Evolutionary conservation across 768 basidiomycete genomes (phyloP).

Genomic region (Heimioporus sp.): DNA sequence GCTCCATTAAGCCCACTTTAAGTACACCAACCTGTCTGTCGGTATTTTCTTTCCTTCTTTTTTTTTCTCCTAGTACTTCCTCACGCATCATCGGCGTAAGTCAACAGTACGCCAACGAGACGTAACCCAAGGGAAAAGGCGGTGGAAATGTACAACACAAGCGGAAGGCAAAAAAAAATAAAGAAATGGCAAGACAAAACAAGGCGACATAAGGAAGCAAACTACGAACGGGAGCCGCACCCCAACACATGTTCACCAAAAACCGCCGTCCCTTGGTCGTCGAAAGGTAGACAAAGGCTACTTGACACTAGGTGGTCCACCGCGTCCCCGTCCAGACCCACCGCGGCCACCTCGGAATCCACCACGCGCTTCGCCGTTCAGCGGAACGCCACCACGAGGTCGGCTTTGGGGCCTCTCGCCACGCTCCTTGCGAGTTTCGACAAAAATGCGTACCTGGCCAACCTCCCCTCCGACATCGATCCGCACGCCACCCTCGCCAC

Average conservation of each 20-base stretch:
- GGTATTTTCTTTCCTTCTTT: background rate
- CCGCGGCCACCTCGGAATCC: slow-evolving; percentile 48
- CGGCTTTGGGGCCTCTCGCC: slow-evolving; percentile 70
- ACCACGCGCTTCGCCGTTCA: slow-evolving; percentile 46
- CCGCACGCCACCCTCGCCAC: slow-evolving; percentile 89
- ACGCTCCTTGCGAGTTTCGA: slow-evolving; percentile 92
- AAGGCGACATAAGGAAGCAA: slow-evolving; percentile 14
- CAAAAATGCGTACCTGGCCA: slow-evolving; percentile 55
- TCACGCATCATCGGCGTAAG: slow-evolving; percentile 21
- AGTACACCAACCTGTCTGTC: too few species aligned
- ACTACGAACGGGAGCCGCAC: slow-evolving; percentile 8
- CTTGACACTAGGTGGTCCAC: slow-evolving; percentile 30
- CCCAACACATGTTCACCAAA: slow-evolving; percentile 6
- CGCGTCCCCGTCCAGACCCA: slow-evolving; percentile 42
- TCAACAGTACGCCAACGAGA: slow-evolving; percentile 10
- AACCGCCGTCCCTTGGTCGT: background rate
- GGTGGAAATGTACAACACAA: slow-evolving; percentile 15
- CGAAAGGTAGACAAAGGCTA: slow-evolving; percentile 8
- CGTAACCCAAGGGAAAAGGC: slow-evolving; percentile 9
- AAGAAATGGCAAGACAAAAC: slow-evolving; percentile 8
- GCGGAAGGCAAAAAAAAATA: slow-evolving; percentile 1
- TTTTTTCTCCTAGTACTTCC: slow-evolving; percentile 19
- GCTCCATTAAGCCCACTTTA: too few species aligned
- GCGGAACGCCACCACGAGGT: slow-evolving; percentile 59
- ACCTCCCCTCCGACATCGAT: slow-evolving; percentile 62